Conservation (phyloP, 345 rosid species). For the Heritiera littoralis region DNA sequence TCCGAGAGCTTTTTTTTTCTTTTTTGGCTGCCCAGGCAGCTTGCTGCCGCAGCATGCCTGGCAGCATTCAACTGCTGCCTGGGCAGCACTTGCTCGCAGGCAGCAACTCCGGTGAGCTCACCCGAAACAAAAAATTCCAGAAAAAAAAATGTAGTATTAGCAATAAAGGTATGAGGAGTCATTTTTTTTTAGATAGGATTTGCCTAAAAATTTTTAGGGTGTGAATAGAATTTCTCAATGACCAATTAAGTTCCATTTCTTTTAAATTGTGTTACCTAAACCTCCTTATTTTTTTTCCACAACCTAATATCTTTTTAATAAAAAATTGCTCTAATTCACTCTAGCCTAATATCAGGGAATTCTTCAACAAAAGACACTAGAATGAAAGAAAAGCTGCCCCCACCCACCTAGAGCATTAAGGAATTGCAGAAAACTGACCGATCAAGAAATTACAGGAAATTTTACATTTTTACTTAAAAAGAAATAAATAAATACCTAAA, state of each 20-base stretch:
- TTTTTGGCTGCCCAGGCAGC: no score
- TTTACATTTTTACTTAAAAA: neutral
- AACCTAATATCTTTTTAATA: neutral
- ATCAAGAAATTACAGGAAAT: neutral
- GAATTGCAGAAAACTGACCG: conserved; percentile 14
- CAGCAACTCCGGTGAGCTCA: no score
- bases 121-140: no score
- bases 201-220: no score
- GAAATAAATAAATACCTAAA: neutral
- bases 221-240: neutral
- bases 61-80: no score
- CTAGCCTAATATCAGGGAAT: neutral
- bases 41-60: no score
- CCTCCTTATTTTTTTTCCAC: neutral
- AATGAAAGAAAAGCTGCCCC: conserved; percentile 1
- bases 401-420: neutral
- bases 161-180: no score
- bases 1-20: no score
- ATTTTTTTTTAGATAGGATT: no score
- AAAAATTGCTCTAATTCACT: neutral
- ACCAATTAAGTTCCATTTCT: conserved; percentile 5
- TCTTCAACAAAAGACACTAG: neutral
- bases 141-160: no score
- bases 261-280: neutral
- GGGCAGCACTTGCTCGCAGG: no score